Conservation (phyloP, 208 protist species). For the Leishmania braziliensis region DNA sequence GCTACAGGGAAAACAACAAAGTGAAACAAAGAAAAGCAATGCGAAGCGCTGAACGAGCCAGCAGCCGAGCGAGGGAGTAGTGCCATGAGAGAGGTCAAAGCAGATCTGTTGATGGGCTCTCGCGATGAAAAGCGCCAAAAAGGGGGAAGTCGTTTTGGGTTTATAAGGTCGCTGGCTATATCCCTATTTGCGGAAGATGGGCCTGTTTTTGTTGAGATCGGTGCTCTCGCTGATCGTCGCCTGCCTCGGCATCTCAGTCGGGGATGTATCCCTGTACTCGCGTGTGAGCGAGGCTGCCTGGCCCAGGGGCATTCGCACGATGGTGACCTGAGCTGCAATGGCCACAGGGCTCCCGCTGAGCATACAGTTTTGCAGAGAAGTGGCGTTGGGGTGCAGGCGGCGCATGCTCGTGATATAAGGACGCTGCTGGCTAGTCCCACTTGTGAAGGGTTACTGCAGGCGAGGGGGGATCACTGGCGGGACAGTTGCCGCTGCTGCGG, state of each 20-base stretch:
- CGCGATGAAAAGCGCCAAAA: not conserved
- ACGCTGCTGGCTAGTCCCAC: not conserved
- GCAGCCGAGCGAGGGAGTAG: not conserved
- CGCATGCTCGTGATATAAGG: not conserved
- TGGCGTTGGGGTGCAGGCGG: not conserved
- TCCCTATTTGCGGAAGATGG: not conserved
- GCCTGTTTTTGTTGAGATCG: not conserved
- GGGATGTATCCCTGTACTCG: constrained; percentile 19
- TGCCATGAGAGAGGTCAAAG: not conserved
- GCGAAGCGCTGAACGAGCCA: not conserved
- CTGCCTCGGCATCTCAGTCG: not conserved
- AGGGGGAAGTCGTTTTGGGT: not conserved
- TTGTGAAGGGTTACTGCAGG: not conserved
- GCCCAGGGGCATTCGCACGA: not conserved
- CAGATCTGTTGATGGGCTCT: not conserved
- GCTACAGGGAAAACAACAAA: constrained; percentile 13
- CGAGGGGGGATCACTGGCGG: not conserved
- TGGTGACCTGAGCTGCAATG: not conserved
- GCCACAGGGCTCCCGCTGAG: not conserved
- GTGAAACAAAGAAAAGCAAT: not conserved
- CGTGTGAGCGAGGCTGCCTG: not conserved
- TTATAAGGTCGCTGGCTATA: not conserved
- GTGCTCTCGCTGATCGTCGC: not conserved
- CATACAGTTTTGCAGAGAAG: not conserved
- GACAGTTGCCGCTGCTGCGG: not conserved